Conservation (phyloP, 371 early-diverging fungal species). For the Syncephalastrum contaminatum region DNA sequence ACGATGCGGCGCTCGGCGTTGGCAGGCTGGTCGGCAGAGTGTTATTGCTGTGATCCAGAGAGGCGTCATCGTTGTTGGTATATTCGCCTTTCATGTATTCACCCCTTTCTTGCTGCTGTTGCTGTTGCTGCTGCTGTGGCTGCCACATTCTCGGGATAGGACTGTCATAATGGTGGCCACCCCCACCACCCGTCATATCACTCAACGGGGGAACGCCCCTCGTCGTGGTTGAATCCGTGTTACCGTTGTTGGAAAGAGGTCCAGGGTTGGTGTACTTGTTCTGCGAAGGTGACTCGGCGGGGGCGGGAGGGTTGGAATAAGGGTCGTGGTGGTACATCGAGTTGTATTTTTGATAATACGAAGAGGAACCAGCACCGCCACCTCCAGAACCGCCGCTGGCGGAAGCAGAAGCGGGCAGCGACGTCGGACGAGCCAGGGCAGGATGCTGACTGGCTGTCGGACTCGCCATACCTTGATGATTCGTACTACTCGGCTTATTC, state of each 20-base stretch:
- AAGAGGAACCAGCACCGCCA: conserved; percentile 1
- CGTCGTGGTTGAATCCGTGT: background rate
- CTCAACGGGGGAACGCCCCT: background rate
- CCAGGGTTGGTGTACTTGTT: background rate
- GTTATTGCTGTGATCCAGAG: conserved; percentile 1
- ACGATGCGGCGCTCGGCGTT: background rate
- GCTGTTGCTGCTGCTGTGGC: conserved; percentile 1
- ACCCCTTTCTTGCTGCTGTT: background rate
- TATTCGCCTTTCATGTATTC: background rate
- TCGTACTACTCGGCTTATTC: conserved; percentile 5
- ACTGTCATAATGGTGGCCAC: conserved; percentile 5
- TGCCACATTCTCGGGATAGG: conserved; percentile 10
- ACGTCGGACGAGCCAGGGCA: conserved; percentile 18
- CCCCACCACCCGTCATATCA: background rate
- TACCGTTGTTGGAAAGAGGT: background rate
- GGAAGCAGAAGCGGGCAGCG: conserved; percentile 10
- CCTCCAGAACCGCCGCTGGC: too few relatives aligned
- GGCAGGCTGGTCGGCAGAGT: conserved; percentile 5
- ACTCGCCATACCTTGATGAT: conserved; percentile 2
- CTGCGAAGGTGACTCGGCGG: background rate
- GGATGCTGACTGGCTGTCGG: conserved; percentile 13
- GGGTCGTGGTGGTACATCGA: background rate
- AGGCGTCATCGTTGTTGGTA: conserved; percentile 4
- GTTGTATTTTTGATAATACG: conserved; percentile 17
- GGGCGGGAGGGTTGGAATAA: background rate